phyloP scores from a whole-genome alignment of 2,329 filamentous ascomycete genomes.

The Aspergillus tamarii region DNA sequence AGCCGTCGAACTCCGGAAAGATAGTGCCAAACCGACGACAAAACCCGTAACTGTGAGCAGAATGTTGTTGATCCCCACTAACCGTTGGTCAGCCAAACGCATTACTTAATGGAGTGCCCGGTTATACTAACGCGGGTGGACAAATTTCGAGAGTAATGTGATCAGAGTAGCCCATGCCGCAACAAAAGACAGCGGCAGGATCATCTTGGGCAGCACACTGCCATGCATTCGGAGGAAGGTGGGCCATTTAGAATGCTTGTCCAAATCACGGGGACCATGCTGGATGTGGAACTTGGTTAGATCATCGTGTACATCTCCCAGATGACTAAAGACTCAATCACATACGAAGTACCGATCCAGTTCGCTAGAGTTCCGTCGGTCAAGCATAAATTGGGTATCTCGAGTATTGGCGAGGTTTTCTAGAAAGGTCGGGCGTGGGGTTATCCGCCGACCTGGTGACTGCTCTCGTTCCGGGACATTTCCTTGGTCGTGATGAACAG shows the following conservation, averaged over 20 bases:
- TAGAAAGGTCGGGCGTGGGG: slow-evolving; percentile 39
- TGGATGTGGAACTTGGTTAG: slow-evolving; percentile 16
- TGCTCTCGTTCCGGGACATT: slow-evolving; percentile 16
- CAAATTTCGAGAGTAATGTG: slow-evolving; percentile 57
- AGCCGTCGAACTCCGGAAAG: slow-evolving; percentile 75
- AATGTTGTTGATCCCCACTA: slow-evolving; percentile 65
- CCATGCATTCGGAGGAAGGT: slow-evolving; percentile 76
- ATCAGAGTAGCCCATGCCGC: slow-evolving; percentile 68
- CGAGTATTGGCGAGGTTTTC: slow-evolving; percentile 36
- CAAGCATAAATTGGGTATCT: slow-evolving; percentile 34
- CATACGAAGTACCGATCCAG: slow-evolving; percentile 65
- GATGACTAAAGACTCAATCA: not conserved
- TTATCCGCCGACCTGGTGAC: slow-evolving; percentile 18
- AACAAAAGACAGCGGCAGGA: slow-evolving; percentile 68
- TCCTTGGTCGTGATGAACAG: slow-evolving; percentile 10
- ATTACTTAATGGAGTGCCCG: not conserved
- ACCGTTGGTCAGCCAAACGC: slow-evolving; percentile 13
- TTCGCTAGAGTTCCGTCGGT: slow-evolving; percentile 44
- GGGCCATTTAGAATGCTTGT: slow-evolving; percentile 76
- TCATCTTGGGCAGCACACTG: slow-evolving; percentile 73
- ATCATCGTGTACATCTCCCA: not conserved
- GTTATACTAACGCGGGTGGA: slow-evolving; percentile 42
- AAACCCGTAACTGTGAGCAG: slow-evolving; percentile 79
- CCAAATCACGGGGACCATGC: slow-evolving; percentile 65
- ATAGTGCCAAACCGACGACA: slow-evolving; percentile 76